Base-by-base conservation (phyloP, 805 yeast genomes). In the Metschnikowia matae region DNA sequence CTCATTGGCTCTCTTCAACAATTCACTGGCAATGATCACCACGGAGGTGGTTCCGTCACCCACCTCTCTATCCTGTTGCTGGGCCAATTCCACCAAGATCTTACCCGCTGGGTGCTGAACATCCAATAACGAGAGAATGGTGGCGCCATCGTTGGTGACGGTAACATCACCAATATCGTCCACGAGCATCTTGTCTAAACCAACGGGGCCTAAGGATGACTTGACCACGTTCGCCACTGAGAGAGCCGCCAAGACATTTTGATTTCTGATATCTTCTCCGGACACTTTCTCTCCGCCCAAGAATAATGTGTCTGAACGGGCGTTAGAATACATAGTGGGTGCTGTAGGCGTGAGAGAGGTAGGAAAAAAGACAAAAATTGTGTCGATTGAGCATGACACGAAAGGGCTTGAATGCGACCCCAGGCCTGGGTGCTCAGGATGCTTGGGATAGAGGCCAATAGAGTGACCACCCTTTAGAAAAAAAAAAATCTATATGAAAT, bases 71-170 rank as follows among this genome's bases (percentile, higher is more conserved):
- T 94, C 99, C 74, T 94, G 99, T 69, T 94, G 98, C 69, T 94
- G 97, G 2, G 99, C 99, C 64, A 94, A 79, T 65, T 94, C 98
- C 45, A 94, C 99, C 51, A 94, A 75, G 61, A 94, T 94, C 73
- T 90, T 92, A 15, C 98, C 99, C 1, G 99, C 99, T 34, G 99
- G 99, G 68, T 94, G 99, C 71, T 94, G 97, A 46, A 94, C 98
- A 66, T 94, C 99, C 57, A 94, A 75, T 48, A 95, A 71, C 8
- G 89, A 80, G 56, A 94, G 75, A 62, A 94, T 94, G 4, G 99
- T 94, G 52, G 99, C 99, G 58, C 99, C 99, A 70, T 94, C 99
- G 70, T 94, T 94, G 42, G 99, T 94, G 46, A 94, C 97, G 5
- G 97, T 91, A 42, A 94, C 97, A 71, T 95, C 99, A 56, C 99